Percentiles rank a stretch among this genome's conserved stretches.
These are phyloP conservation scores for Arthroderma sp. DNA, from an alignment of 2,329 filamentous ascomycete species.

Conservation along the genomic window DNA sequence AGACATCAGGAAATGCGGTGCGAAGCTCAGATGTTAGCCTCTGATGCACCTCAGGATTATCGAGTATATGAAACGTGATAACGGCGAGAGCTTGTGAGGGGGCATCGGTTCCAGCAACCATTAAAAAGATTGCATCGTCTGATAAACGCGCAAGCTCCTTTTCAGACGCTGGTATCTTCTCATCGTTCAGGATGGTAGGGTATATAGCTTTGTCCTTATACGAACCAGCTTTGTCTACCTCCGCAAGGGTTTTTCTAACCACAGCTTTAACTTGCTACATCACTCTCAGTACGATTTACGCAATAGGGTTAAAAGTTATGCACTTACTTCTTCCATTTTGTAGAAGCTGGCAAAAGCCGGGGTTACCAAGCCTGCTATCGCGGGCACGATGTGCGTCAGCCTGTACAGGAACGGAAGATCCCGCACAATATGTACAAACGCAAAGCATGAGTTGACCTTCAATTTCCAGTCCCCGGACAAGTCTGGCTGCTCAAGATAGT, in stretches of 20 bases:
- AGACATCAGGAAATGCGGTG: constrained; percentile 12
- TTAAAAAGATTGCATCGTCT: constrained; percentile 16
- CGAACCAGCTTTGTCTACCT: no score
- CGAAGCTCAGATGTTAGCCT: constrained; percentile 14
- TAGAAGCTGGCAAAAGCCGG: no score
- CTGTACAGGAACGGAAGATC: no score
- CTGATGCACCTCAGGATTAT: constrained; percentile 12
- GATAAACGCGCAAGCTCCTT: constrained; percentile 12
- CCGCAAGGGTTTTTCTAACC: no score
- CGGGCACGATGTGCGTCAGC: no score
- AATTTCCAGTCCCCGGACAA: not conserved
- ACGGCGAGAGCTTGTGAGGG: constrained; percentile 15
- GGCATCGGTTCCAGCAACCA: constrained; percentile 19
- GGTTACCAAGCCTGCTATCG: no score
- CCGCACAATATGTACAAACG: not conserved
- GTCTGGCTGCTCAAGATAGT: not conserved
- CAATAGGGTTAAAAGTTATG: no score
- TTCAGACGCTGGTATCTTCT: constrained; percentile 13
- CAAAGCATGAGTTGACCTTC: not conserved
- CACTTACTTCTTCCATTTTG: no score
- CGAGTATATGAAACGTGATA: constrained; percentile 18
- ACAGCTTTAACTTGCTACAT: no score
- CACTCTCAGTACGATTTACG: no score
- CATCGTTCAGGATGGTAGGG: not conserved
- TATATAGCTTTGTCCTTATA: not conserved